phyloP scores from a whole-genome alignment of 2,329 filamentous ascomycete genomes.

The Podosphaera fusca region DNA sequence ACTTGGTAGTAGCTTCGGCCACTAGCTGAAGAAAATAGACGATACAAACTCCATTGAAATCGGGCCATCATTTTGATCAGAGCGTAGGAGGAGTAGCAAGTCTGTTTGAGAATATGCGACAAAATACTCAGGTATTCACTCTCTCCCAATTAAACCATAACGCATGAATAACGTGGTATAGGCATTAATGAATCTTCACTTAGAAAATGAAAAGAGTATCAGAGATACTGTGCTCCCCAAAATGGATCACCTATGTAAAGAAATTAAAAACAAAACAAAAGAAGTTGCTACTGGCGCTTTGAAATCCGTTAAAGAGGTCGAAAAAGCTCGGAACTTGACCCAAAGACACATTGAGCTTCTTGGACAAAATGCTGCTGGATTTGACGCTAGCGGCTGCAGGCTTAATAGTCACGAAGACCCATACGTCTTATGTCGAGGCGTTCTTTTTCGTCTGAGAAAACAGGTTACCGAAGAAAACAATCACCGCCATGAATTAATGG shows the following conservation, averaged over 20 bases:
- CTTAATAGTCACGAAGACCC: constrained; percentile 58
- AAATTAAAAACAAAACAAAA: constrained; percentile 93
- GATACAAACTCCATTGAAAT: constrained; percentile 62
- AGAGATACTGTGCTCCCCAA: constrained; percentile 71
- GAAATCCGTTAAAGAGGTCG: constrained; percentile 74
- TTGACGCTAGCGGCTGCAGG: constrained; percentile 51
- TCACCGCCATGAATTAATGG: constrained; percentile 73
- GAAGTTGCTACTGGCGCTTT: constrained; percentile 61
- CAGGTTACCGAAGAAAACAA: constrained; percentile 93
- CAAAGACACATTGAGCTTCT: constrained; percentile 95
- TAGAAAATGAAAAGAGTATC: constrained; percentile 77
- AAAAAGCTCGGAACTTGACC: constrained; percentile 63
- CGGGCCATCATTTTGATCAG: constrained; percentile 86
- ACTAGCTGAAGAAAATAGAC: constrained; percentile 26
- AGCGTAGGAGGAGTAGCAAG: constrained; percentile 67
- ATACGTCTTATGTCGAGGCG: constrained; percentile 63
- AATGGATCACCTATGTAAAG: constrained; percentile 74
- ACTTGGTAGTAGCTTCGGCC: background rate
- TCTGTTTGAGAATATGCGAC: constrained; percentile 81
- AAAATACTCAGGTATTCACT: constrained; percentile 49
- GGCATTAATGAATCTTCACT: constrained; percentile 68
- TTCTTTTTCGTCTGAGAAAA: constrained; percentile 65
- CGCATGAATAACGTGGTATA: constrained; percentile 17
- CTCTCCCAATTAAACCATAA: background rate
- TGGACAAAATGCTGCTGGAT: constrained; percentile 61